Conservation (phyloP, 2,329 filamentous ascomycete species). For the Neurospora sp. region DNA sequence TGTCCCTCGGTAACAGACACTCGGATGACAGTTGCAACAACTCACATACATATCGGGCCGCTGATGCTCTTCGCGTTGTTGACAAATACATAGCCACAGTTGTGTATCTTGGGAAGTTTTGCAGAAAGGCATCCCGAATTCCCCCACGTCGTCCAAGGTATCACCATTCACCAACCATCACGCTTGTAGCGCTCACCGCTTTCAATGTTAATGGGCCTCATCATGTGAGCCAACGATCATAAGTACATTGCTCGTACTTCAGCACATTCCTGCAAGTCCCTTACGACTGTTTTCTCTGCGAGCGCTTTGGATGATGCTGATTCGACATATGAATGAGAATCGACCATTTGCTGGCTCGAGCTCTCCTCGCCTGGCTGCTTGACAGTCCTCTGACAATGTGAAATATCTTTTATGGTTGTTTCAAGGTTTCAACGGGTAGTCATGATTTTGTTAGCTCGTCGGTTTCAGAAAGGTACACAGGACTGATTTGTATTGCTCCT, state of each 20-base stretch:
- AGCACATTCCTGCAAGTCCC: neutral
- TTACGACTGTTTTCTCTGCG: neutral
- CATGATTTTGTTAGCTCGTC: neutral
- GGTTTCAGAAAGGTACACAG: neutral
- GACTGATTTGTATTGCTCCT: neutral
- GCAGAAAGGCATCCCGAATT: neutral
- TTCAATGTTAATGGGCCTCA: neutral
- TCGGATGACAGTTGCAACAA: neutral
- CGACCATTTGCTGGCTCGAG: neutral
- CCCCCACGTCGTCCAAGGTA: neutral
- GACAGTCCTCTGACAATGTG: neutral
- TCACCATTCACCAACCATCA: neutral
- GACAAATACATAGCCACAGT: neutral
- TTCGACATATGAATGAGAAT: neutral
- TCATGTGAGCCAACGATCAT: neutral
- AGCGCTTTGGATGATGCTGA: neutral
- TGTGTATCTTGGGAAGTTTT: neutral
- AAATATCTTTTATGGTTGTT: neutral
- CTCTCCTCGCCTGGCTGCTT: neutral
- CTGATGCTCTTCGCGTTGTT: neutral
- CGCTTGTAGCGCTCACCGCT: neutral
- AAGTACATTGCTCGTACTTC: neutral
- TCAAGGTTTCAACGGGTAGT: neutral
- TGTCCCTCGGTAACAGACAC: neutral
- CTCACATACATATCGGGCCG: neutral